These are phyloP conservation scores for Tardiomyces blankii DNA, from an alignment of 1,139 yeast species.

Conservation along the genomic window DNA sequence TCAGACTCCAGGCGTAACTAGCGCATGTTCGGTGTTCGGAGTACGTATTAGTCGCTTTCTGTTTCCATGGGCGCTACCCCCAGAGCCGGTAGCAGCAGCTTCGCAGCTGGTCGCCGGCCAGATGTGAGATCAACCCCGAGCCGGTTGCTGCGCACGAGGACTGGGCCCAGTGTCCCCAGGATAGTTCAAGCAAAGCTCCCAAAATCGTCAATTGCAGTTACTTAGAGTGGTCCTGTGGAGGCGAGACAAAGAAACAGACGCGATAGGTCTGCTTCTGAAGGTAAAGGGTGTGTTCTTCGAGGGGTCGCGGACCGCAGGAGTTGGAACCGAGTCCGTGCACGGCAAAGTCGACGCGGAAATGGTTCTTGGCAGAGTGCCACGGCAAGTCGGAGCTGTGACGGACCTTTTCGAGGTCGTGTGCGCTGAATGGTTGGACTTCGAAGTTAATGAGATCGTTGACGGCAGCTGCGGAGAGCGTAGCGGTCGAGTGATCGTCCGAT, in stretches of 20 bases:
- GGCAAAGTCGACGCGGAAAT: constrained; percentile 24
- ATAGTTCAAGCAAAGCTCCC: too few relatives aligned
- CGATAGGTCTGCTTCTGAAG: constrained; percentile 1
- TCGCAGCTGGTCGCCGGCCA: too few relatives aligned
- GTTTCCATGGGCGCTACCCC: too few relatives aligned
- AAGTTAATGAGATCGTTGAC: constrained; percentile 9
- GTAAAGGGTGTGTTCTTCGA: constrained; percentile 16
- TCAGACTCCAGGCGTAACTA: too few relatives aligned
- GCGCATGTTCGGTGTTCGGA: too few relatives aligned
- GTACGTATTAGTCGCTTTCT: too few relatives aligned
- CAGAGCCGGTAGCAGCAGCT: too few relatives aligned
- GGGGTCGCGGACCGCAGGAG: constrained; percentile 27
- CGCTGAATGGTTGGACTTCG: constrained; percentile 17
- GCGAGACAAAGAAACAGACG: not conserved
- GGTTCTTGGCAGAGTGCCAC: constrained; percentile 11
- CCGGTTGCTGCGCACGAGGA: too few relatives aligned
- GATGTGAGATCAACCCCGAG: too few relatives aligned
- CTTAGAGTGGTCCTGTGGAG: not conserved
- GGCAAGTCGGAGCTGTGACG: constrained; percentile 23
- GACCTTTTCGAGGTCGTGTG: constrained; percentile 18
- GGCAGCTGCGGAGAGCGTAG: not conserved
- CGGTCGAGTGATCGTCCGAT: not conserved
- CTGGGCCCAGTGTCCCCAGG: too few relatives aligned
- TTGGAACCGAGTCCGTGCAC: constrained; percentile 30
- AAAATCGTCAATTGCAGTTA: too few relatives aligned